phyloP scores from a whole-genome alignment of 306 rosid genomes.

The Ormosia semicastrata region DNA sequence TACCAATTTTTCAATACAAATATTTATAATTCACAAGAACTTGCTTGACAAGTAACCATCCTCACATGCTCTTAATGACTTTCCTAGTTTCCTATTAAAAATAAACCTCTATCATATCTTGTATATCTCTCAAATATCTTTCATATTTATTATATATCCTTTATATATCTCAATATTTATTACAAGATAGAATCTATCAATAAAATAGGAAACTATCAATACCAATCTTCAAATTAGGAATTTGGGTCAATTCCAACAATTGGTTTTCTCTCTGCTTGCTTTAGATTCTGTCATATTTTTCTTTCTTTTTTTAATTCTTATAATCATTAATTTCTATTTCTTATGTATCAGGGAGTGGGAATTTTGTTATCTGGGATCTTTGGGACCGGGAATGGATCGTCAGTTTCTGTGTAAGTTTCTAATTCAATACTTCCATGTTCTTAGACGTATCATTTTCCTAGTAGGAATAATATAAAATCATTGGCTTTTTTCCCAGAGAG shows the following conservation, averaged over 20 bases:
- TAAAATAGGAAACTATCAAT: no score
- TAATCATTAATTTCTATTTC: not conserved
- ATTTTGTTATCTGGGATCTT: conserved; percentile 77
- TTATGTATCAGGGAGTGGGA: conserved; percentile 71
- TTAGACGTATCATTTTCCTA: not conserved
- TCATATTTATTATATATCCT: no score
- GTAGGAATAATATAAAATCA: not conserved
- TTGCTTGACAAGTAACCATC: no score
- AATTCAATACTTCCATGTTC: conserved; percentile 22
- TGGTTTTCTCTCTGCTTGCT: not conserved
- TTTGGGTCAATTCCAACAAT: not conserved
- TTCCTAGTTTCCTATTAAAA: no score
- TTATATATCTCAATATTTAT: no score
- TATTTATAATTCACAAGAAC: not conserved
- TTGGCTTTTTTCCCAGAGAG: conserved; percentile 50
- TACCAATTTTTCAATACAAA: not conserved
- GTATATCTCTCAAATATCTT: no score
- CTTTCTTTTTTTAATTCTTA: not conserved
- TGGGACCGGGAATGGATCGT: conserved; percentile 84
- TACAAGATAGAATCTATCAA: no score
- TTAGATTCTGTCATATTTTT: not conserved
- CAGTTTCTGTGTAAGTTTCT: conserved; percentile 81
- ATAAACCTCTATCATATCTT: no score
- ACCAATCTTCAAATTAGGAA: no score
- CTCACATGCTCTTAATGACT: no score